Base-by-base conservation (phyloP, 768 basidiomycete species). In the Tricholoma matsutake region DNA sequence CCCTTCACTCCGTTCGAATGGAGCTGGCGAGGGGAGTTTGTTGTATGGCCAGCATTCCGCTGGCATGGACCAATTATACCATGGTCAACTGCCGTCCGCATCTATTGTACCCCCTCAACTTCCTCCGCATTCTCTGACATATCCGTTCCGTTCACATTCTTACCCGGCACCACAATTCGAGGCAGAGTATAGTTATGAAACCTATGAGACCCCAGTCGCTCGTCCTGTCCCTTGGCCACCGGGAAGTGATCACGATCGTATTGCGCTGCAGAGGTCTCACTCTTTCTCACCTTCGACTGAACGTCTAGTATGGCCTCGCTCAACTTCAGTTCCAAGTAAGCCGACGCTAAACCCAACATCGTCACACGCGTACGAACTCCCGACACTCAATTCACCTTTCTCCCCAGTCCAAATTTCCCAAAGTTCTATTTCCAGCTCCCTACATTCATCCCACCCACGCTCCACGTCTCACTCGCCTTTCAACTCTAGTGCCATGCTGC, bases 371-470 rank as follows among this genome's bases (percentile, higher is more conserved):
- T 80, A 68, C 66, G 45, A 64, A 55, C 81, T 87, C 68, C 81
- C 83, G 43, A 86, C 86, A 14, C 77, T 86, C 39, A 84, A 72
- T 63, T 78, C 84, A 8, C 81, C 86, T 10, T 87, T 85, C 72
- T 84, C 78, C 69, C 86, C 86, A 20, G 63, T 65, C 45, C 73
- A 75, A 57, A 69, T 69, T 54, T 37, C 73, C 6, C 72, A 76
- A 56, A 68, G 72, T 22, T 67, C 68, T 57, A 71, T 72, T 60
- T 65, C 71, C 60, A 73, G 75, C 59, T 60, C 75, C 16, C 66
- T 68, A 41, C 66, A 75, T 52, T 68, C 75, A 56, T 64, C 65
- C 22, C 65, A 55, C 54, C 61, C 60, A 4, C 57, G 66, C 45
- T 47, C 65, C n/a, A 52, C 63, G 2, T 55, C 65, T 6, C 71